Percentiles rank a stretch among this genome's conserved stretches.
Conservation (phyloP, 768 basidiomycete species). For the Pleurotus citrinopileatus region DNA sequence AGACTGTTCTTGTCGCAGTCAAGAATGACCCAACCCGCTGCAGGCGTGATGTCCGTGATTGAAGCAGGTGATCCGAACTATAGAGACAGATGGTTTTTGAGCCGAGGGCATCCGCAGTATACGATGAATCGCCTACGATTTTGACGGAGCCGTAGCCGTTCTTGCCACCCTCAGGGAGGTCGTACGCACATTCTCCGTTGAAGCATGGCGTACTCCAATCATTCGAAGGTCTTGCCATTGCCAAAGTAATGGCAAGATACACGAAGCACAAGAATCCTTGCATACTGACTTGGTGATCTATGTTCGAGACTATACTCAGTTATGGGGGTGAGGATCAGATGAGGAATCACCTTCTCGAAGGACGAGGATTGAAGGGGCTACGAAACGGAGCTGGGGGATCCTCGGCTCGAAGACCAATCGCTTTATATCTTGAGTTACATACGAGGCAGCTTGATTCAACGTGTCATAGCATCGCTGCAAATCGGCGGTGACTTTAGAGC, state of each 20-base stretch:
- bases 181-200: conserved; percentile 1
- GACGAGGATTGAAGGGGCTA: too few relatives aligned
- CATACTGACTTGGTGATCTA: too few relatives aligned
- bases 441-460: too few relatives aligned
- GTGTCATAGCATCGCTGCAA: too few relatives aligned
- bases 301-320: too few relatives aligned
- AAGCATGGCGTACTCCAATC: conserved; percentile 2
- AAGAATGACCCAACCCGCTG: conserved; percentile 5
- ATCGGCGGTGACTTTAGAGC: too few relatives aligned
- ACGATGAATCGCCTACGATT: neutral
- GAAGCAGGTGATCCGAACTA: neutral
- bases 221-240: neutral
- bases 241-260: neutral
- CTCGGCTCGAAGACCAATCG: too few relatives aligned
- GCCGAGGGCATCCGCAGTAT: neutral
- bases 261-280: neutral
- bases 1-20: conserved; percentile 4
- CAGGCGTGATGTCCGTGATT: conserved; percentile 1
- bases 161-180: neutral
- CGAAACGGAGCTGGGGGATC: too few relatives aligned
- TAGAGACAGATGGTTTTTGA: neutral
- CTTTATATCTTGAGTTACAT: too few relatives aligned
- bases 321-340: too few relatives aligned
- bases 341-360: too few relatives aligned
- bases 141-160: conserved; percentile 3